These are phyloP conservation scores for Angomonas ambiguus DNA, from an alignment of 208 protist species.

Conservation along the genomic window DNA sequence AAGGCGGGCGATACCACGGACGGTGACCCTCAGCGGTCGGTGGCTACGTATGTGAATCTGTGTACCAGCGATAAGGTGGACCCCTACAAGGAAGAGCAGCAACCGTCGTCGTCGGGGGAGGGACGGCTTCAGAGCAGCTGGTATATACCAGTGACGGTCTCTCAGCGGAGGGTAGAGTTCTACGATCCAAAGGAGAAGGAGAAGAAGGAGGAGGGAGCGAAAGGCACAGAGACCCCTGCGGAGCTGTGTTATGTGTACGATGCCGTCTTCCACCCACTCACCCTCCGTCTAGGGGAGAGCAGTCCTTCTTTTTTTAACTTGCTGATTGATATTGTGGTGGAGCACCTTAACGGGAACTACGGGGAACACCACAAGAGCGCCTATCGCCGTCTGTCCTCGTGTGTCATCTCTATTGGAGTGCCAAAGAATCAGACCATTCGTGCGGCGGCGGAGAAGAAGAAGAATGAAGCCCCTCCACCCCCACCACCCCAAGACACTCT, in stretches of 20 bases:
- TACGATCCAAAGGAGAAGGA: constrained; percentile 12
- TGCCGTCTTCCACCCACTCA: constrained; percentile 83
- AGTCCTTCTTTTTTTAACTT: constrained; percentile 86
- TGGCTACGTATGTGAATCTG: constrained; percentile 67
- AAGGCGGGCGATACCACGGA: not conserved
- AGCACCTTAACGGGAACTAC: constrained; percentile 89
- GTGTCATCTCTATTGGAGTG: constrained; percentile 51
- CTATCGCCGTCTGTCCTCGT: constrained; percentile 56
- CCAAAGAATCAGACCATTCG: constrained; percentile 85
- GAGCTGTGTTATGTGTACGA: constrained; percentile 68
- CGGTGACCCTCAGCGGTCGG: not conserved
- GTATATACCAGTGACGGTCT: constrained; percentile 84
- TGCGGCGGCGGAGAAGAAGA: constrained; percentile 13
- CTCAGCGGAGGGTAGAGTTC: constrained; percentile 57
- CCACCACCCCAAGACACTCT: constrained; percentile 29
- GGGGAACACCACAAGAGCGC: constrained; percentile 68
- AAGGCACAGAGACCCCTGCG: not conserved
- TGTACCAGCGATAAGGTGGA: constrained; percentile 83
- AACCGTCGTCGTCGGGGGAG: constrained; percentile 25
- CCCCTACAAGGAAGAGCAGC: constrained; percentile 49
- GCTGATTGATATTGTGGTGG: constrained; percentile 89
- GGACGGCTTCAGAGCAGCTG: constrained; percentile 73
- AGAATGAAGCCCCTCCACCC: not conserved
- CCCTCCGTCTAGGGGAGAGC: constrained; percentile 59
- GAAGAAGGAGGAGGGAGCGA: constrained; percentile 1